A percentile compares a stretch with the other conserved stretches of the same genome.
Evolutionary conservation across 306 rosid genomes (phyloP).

Genomic region (Glycyrrhiza uralensis): DNA sequence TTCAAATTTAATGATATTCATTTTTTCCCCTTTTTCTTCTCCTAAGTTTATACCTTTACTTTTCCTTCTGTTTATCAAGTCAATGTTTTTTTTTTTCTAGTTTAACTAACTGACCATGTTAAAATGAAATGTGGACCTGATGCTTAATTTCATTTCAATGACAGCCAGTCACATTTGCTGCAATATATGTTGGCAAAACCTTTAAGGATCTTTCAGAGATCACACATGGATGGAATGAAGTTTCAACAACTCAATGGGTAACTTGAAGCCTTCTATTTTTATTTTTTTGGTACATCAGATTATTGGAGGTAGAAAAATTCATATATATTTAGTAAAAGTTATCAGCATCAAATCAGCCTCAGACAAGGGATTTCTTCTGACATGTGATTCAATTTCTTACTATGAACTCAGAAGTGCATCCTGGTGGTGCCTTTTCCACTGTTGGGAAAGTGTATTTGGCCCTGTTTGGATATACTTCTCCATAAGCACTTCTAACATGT

Average conservation of each 20-base stretch:
- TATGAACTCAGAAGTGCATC: too few species aligned
- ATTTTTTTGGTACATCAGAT: neutral
- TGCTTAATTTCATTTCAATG: slow-evolving; percentile 16
- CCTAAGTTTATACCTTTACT: neutral
- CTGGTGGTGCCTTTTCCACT: too few species aligned
- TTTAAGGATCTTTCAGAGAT: slow-evolving; percentile 60
- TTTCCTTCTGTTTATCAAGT: neutral
- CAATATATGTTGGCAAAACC: slow-evolving; percentile 57
- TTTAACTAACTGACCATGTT: neutral
- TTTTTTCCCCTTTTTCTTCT: neutral
- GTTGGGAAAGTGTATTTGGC: too few species aligned
- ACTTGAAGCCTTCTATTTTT: slow-evolving; percentile 1
- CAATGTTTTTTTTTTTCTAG: neutral
- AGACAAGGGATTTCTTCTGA: too few species aligned
- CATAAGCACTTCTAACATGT: too few species aligned
- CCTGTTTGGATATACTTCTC: too few species aligned
- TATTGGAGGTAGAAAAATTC: neutral
- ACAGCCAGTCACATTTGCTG: slow-evolving; percentile 60
- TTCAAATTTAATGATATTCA: neutral
- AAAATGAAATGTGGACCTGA: neutral
- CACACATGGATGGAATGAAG: slow-evolving; percentile 55
- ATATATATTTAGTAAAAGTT: neutral
- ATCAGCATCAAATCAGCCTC: neutral
- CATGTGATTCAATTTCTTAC: too few species aligned
- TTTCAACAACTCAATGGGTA: slow-evolving; percentile 57